Percentiles rank a stretch among this genome's conserved stretches.
Conservation (phyloP, 2,329 filamentous ascomycete species). For the Calonectria pseudoturangicola region DNA sequence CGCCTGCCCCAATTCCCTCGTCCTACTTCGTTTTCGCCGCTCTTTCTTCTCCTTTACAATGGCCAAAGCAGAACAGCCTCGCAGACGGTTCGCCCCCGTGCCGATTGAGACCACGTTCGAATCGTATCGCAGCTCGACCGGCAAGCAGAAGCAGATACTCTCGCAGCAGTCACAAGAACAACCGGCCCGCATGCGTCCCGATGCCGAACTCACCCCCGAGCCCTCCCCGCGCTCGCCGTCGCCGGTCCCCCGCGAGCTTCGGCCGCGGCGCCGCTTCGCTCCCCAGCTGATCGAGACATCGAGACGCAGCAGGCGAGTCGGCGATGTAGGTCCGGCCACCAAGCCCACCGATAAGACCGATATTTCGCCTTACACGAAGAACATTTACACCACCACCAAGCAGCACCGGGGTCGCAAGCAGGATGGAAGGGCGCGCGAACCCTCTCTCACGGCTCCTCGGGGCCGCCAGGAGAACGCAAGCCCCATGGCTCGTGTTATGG, state of each 20-base stretch:
- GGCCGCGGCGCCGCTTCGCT: constrained; percentile 75
- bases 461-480: constrained; percentile 50
- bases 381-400: constrained; percentile 73
- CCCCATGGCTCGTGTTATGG: constrained; percentile 56
- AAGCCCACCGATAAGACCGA: constrained; percentile 83
- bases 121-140: constrained; percentile 68
- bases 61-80: constrained; percentile 64
- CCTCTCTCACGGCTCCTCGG: constrained; percentile 2
- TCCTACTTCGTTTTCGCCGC: constrained; percentile 35
- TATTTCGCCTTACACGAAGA: constrained; percentile 78
- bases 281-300: constrained; percentile 90
- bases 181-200: constrained; percentile 64
- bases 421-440: constrained; percentile 50
- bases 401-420: constrained; percentile 60
- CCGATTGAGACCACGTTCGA: constrained; percentile 84
- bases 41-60: constrained; percentile 64
- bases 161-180: constrained; percentile 39
- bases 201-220: constrained; percentile 75
- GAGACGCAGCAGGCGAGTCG: constrained; percentile 80
- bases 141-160: constrained; percentile 47
- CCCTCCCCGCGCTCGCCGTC: constrained; percentile 71
- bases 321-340: constrained; percentile 78
- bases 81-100: constrained; percentile 79
- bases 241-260: constrained; percentile 64
- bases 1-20: constrained; percentile 30